Evolutionary conservation across 192 early-diverging fungal genomes (phyloP), one percentile per base, ranked within the genome.

Genomic region (Dissophora globulifera): DNA sequence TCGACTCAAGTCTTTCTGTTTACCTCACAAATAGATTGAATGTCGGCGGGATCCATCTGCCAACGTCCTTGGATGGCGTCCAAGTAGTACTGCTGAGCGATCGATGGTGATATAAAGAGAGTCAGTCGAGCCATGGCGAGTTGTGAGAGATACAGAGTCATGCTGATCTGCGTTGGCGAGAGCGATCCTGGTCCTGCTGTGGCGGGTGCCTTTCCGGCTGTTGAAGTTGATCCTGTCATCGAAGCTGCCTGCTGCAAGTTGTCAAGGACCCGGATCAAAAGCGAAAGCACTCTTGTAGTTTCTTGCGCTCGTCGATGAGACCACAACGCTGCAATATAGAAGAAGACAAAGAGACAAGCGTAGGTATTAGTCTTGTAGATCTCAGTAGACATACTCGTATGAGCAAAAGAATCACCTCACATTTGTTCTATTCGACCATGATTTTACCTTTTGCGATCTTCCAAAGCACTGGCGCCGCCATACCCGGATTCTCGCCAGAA

Each of bases 361-460:
- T 47, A 49, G 55, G 22, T n/a, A n/a, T n/a, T n/a, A n/a, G n/a
- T n/a, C n/a, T n/a, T n/a, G n/a, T n/a, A n/a, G n/a, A n/a, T n/a
- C n/a, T n/a, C n/a, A n/a, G n/a, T n/a, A n/a, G n/a, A n/a, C n/a
- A n/a, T n/a, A n/a, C n/a, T n/a, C n/a, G n/a, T n/a, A n/a, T n/a
- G n/a, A n/a, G n/a, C n/a, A n/a, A n/a, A n/a, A n/a, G n/a, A n/a
- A n/a, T n/a, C n/a, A n/a, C n/a, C n/a, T n/a, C n/a, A n/a, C n/a
- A n/a, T n/a, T n/a, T n/a, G n/a, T n/a, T n/a, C n/a, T n/a, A n/a
- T n/a, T n/a, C n/a, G n/a, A n/a, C n/a, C n/a, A n/a, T n/a, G n/a
- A n/a, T n/a, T n/a, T n/a, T 69, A 82, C 81, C 81, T 70, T 79
- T 72, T 26, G 81, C 59, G 12, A 82, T 62, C 38, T 74, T 74